These are phyloP conservation scores for Botrytis byssoidea DNA, from an alignment of 2,329 filamentous ascomycete genomes.

Conservation along the genomic window DNA sequence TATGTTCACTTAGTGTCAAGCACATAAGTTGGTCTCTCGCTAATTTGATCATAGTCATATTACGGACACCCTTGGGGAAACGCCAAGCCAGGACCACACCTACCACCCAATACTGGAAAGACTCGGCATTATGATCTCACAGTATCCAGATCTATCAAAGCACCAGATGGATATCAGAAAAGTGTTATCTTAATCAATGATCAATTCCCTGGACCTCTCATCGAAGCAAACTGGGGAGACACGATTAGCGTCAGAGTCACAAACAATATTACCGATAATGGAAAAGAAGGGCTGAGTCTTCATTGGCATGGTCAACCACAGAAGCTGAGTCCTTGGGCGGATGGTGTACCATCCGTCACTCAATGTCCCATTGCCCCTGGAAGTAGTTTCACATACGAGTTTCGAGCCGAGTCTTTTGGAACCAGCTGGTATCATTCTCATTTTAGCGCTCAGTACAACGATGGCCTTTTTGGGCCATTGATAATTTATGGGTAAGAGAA, in stretches of 20 bases:
- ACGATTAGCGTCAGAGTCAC: slow-evolving; percentile 60
- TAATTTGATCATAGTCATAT: slow-evolving; percentile 31
- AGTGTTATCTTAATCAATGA: slow-evolving; percentile 53
- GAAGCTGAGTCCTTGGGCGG: slow-evolving; percentile 35
- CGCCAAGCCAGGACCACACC: slow-evolving; percentile 37
- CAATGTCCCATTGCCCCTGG: slow-evolving; percentile 63
- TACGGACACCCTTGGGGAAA: slow-evolving; percentile 52
- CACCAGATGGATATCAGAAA: slow-evolving; percentile 42
- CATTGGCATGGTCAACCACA: slow-evolving; percentile 51
- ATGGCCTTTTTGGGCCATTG: slow-evolving; percentile 59
- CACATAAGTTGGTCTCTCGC: not conserved
- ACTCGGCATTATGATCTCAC: slow-evolving; percentile 39
- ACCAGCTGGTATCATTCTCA: slow-evolving; percentile 61
- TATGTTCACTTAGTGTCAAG: not conserved
- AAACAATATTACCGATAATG: slow-evolving; percentile 57
- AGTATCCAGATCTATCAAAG: slow-evolving; percentile 34
- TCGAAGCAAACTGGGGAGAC: slow-evolving; percentile 40
- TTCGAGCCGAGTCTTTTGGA: slow-evolving; percentile 42
- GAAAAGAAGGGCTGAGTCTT: slow-evolving; percentile 38
- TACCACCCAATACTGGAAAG: slow-evolving; percentile 41
- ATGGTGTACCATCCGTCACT: slow-evolving; percentile 47
- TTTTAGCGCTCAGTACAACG: slow-evolving; percentile 47
- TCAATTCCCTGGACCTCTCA: slow-evolving; percentile 37
- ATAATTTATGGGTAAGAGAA: slow-evolving; percentile 49
- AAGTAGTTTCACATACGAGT: slow-evolving; percentile 27